phyloP scores from a whole-genome alignment of 306 rosid species.

The Cicer pinnatifidum region DNA sequence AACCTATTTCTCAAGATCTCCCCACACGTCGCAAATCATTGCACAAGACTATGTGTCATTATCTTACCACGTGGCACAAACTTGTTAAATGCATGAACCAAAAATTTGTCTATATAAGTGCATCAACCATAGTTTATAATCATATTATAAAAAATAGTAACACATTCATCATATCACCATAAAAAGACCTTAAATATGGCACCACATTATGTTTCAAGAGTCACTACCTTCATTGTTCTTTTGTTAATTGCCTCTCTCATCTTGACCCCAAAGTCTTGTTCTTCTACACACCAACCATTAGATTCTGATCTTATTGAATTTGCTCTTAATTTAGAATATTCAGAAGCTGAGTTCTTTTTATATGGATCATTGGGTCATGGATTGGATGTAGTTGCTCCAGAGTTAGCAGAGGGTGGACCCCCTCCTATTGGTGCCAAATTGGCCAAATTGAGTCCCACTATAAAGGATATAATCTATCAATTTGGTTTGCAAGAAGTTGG shows the following conservation, averaged over 20 bases:
- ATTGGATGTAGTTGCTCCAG: slow-evolving; percentile 58
- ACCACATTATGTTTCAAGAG: neutral
- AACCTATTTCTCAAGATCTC: no score
- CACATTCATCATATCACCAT: slow-evolving; percentile 2
- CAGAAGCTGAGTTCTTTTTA: slow-evolving; percentile 77
- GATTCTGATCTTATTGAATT: slow-evolving; percentile 29
- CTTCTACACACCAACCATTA: neutral
- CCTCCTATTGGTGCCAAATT: slow-evolving; percentile 61
- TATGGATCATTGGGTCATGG: slow-evolving; percentile 67
- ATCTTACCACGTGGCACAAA: no score
- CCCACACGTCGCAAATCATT: no score
- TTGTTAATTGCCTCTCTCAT: slow-evolving; percentile 26
- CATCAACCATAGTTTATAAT: neutral
- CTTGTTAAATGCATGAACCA: no score
- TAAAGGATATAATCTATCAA: slow-evolving; percentile 55
- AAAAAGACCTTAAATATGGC: slow-evolving; percentile 40
- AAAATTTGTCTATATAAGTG: no score
- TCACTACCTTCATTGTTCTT: slow-evolving; percentile 9
- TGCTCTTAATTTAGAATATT: slow-evolving; percentile 62
- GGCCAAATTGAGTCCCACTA: slow-evolving; percentile 50
- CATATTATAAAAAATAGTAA: no score
- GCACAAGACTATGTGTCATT: no score
- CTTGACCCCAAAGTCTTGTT: slow-evolving; percentile 39
- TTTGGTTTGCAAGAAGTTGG: slow-evolving; percentile 82
- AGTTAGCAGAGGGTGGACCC: slow-evolving; percentile 62